These are phyloP conservation scores for Prunus dulcis DNA, from an alignment of 306 rosid species.

Conservation along the genomic window DNA sequence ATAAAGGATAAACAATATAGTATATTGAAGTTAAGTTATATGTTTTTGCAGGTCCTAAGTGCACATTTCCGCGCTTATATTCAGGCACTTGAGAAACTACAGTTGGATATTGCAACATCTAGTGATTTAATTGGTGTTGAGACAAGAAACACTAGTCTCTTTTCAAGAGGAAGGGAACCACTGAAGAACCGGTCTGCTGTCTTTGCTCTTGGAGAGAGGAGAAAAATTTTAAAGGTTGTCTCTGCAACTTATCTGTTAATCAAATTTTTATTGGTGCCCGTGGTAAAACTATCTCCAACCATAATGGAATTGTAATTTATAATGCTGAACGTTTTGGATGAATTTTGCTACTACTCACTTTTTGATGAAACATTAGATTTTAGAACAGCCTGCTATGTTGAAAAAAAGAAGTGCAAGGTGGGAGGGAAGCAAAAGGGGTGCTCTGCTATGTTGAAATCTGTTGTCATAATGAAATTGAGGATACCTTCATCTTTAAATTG, in stretches of 20 bases:
- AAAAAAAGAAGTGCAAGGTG: background rate
- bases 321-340: background rate
- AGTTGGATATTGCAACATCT: slow-evolving; percentile 91
- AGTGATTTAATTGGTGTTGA: slow-evolving; percentile 96
- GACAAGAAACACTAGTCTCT: slow-evolving; percentile 76
- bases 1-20: background rate
- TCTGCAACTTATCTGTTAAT: background rate
- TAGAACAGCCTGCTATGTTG: background rate
- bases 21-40: slow-evolving; percentile 16
- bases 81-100: slow-evolving; percentile 90
- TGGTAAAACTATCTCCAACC: background rate
- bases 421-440: background rate
- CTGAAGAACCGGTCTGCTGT: slow-evolving; percentile 97
- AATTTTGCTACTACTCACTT: background rate
- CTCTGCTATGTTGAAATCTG: background rate
- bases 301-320: background rate
- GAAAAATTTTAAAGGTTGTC: slow-evolving; percentile 65
- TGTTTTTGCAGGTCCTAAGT: slow-evolving; percentile 79
- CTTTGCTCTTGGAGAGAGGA: slow-evolving; percentile 91
- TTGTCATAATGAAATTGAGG: background rate
- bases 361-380: background rate
- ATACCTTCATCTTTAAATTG: background rate
- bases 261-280: background rate
- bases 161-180: slow-evolving; percentile 82
- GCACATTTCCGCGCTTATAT: slow-evolving; percentile 97